These are phyloP conservation scores for Xylaria sp. DNA, from an alignment of 2,329 filamentous ascomycete genomes.

Conservation along the genomic window DNA sequence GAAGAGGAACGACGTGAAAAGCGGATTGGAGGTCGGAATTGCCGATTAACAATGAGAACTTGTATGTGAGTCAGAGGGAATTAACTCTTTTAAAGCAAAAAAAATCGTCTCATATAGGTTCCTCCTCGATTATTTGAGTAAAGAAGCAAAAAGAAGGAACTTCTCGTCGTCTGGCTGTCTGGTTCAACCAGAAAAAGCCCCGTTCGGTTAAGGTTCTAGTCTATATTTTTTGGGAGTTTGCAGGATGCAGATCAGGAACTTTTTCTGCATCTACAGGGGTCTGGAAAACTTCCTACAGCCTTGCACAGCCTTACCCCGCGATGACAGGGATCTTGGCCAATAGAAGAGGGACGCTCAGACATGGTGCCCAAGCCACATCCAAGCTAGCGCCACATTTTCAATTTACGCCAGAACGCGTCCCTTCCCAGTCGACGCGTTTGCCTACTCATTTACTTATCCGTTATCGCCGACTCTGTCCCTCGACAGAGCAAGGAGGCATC, in stretches of 20 bases:
- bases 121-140: too few relatives aligned
- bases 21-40: slow-evolving; percentile 2
- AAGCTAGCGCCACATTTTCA: slow-evolving; percentile 42
- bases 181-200: background rate
- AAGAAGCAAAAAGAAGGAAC: background rate
- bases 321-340: slow-evolving; percentile 41
- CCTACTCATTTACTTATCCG: slow-evolving; percentile 9
- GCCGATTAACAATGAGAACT: background rate
- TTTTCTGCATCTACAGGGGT: slow-evolving; percentile 39
- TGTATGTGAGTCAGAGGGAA: background rate
- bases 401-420: slow-evolving; percentile 54
- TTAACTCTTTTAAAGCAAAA: too few relatives aligned
- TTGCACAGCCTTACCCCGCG: slow-evolving; percentile 48
- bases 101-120: too few relatives aligned
- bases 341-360: background rate
- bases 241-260: slow-evolving; percentile 29
- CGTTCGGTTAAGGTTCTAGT: background rate
- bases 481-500: slow-evolving; percentile 14
- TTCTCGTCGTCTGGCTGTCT: background rate
- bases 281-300: slow-evolving; percentile 31
- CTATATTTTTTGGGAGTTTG: background rate
- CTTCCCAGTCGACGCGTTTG: slow-evolving; percentile 22
- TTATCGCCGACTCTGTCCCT: slow-evolving; percentile 12
- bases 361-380: slow-evolving; percentile 24
- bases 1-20: background rate